Conservation (phyloP, 768 basidiomycete species). For the Phlebiopsis gigantea region DNA sequence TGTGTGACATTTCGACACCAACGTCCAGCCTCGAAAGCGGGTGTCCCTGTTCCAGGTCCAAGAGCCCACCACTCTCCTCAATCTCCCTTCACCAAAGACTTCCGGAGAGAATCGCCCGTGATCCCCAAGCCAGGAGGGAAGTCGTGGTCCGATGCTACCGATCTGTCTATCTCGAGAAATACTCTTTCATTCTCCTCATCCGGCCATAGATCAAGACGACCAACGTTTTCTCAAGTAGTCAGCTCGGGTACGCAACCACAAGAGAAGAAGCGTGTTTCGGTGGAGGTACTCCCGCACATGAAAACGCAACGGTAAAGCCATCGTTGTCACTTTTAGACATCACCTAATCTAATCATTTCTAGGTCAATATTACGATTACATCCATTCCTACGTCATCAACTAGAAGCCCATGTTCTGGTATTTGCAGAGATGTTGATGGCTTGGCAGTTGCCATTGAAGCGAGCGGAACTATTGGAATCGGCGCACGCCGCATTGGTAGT, state of each 20-base stretch:
- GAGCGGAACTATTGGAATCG: constrained; percentile 70
- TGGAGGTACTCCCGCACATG: constrained; percentile 23
- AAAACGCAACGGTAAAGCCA: constrained; percentile 13
- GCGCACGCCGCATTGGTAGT: constrained; percentile 31
- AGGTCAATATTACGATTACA: constrained; percentile 24
- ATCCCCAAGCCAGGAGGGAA: not conserved
- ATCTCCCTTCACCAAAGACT: constrained; percentile 17
- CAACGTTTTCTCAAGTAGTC: constrained; percentile 38
- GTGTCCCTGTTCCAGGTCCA: constrained; percentile 14
- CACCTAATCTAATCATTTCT: not conserved
- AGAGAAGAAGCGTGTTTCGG: constrained; percentile 36
- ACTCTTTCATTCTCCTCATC: constrained; percentile 37
- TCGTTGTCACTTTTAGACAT: not conserved
- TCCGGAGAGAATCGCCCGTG: constrained; percentile 23
- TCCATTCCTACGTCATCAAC: constrained; percentile 35
- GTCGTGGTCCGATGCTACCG: constrained; percentile 21
- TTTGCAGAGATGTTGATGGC: constrained; percentile 74
- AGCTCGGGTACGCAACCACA: constrained; percentile 25
- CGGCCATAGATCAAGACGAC: constrained; percentile 31
- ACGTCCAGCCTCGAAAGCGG: constrained; percentile 14
- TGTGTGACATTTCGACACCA: too few relatives aligned
- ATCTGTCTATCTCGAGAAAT: constrained; percentile 25
- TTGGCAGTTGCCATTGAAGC: constrained; percentile 69
- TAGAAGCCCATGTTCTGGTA: constrained; percentile 51
- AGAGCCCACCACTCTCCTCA: constrained; percentile 20